Percentiles rank a stretch among this genome's conserved stretches.
phyloP scores from a whole-genome alignment of 495 filamentous ascomycete genomes.

The Tuber borchii region DNA sequence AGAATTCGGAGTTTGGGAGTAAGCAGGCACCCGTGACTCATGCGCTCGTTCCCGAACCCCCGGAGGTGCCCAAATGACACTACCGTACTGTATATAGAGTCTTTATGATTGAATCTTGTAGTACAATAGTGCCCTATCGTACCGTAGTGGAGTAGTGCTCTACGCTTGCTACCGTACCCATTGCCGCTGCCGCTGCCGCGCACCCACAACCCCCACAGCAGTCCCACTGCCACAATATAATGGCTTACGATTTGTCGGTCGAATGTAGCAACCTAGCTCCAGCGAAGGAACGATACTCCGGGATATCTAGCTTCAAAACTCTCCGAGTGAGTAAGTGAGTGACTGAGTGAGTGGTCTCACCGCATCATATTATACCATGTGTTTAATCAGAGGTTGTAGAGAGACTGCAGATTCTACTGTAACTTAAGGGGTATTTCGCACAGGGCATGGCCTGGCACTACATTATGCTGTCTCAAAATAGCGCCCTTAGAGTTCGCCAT shows the following conservation, averaged over 20 bases:
- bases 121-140: background rate
- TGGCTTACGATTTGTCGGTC: background rate
- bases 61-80: background rate
- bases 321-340: background rate
- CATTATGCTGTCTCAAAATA: background rate
- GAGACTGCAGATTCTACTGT: background rate
- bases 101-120: background rate
- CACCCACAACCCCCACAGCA: background rate
- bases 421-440: background rate
- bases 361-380: background rate
- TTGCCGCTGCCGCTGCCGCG: background rate
- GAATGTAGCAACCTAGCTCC: background rate
- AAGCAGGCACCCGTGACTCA: background rate
- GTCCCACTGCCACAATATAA: background rate
- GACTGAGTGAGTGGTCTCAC: background rate
- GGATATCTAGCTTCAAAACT: background rate
- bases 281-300: background rate
- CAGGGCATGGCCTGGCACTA: background rate
- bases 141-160: background rate
- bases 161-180: background rate
- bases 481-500: background rate
- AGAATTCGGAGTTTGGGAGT: background rate
- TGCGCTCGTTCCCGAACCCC: background rate
- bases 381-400: background rate
- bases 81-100: background rate